Percentiles rank a stretch among this genome's conserved stretches.
These are phyloP conservation scores for Fusarium tanahbumbuense DNA, from an alignment of 2,329 filamentous ascomycete species.

Conservation along the genomic window DNA sequence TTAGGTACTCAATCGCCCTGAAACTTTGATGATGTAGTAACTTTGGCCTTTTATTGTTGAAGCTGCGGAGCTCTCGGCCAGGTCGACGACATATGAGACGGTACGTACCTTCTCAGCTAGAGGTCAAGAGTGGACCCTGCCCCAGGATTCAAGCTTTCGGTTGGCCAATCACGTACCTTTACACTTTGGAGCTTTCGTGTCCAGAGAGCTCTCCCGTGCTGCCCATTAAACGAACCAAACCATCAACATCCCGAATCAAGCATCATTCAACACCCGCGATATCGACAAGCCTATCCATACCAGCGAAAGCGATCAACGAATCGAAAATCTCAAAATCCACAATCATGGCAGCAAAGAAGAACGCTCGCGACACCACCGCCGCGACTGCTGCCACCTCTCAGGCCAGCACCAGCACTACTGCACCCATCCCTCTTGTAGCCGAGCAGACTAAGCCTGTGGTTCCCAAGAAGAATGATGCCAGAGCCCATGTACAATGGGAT, in stretches of 20 bases:
- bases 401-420: constrained; percentile 46
- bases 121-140: constrained; percentile 8
- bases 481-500: constrained; percentile 56
- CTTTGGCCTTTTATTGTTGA: background rate
- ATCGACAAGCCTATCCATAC: background rate
- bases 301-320: background rate
- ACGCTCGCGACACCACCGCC: constrained; percentile 49
- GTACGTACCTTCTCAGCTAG: constrained; percentile 9
- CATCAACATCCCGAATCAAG: constrained; percentile 18
- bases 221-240: constrained; percentile 23
- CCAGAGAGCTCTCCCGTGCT: constrained; percentile 43
- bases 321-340: background rate
- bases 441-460: constrained; percentile 35
- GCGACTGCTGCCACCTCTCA: constrained; percentile 51
- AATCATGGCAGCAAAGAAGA: constrained; percentile 65
- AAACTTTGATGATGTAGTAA: constrained; percentile 1
- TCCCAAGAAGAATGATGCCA: constrained; percentile 39
- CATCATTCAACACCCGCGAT: constrained; percentile 20
- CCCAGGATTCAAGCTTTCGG: constrained; percentile 20
- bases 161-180: constrained; percentile 49
- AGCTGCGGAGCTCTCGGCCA: constrained; percentile 21
- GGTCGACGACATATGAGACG: constrained; percentile 32
- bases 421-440: constrained; percentile 43
- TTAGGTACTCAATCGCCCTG: background rate
- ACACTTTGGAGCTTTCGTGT: constrained; percentile 54